Evolutionary conservation across 148 eudicot species (phyloP).

Genomic region (Rhododendron henanense): DNA sequence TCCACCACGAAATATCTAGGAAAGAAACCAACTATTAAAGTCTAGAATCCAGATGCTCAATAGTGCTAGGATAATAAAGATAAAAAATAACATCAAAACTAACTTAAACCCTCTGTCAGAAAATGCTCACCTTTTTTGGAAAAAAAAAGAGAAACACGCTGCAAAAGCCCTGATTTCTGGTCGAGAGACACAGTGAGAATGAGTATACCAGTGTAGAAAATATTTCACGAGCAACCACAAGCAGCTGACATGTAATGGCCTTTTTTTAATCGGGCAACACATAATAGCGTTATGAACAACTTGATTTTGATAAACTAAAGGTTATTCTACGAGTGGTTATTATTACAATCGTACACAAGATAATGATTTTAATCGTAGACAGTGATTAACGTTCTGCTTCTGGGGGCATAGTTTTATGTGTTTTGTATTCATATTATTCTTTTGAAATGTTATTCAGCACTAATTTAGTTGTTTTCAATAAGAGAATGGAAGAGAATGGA

Average conservation of each 20-base stretch:
- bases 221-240: not conserved
- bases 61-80: not conserved
- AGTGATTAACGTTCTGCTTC: not conserved
- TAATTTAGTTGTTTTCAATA: not conserved
- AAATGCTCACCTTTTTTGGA: not conserved
- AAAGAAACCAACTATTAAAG: not conserved
- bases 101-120: not conserved
- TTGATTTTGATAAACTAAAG: not conserved
- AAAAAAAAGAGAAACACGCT: not conserved
- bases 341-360: not conserved
- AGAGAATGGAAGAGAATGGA: not conserved
- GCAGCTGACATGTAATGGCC: not conserved
- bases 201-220: not conserved
- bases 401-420: not conserved
- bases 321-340: not conserved
- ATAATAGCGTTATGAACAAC: not conserved
- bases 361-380: not conserved
- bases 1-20: not conserved
- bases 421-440: not conserved
- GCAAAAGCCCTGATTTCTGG: not conserved
- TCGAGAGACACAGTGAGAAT: not conserved
- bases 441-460: not conserved
- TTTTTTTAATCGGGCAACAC: not conserved
- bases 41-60: not conserved
- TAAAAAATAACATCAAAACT: not conserved